Evolutionary conservation across 306 rosid species (phyloP).

Genomic region (Glycine soja): DNA sequence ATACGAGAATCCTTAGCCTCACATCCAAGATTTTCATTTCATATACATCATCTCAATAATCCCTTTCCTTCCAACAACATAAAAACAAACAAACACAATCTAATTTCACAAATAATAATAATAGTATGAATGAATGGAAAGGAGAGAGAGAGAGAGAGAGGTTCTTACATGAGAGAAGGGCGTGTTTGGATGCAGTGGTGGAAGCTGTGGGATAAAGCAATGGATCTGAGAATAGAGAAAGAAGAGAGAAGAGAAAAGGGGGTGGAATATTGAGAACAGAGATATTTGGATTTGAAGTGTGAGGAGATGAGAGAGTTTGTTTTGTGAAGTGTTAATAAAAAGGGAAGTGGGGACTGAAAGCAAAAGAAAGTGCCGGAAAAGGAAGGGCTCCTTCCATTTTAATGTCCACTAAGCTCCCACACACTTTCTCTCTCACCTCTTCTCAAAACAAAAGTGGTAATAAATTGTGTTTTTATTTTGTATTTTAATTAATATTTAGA

Average conservation of each 20-base stretch:
- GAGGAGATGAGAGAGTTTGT: background rate
- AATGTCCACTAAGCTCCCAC: slow-evolving; percentile 41
- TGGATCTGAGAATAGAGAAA: slow-evolving; percentile 43
- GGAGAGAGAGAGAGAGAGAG: background rate
- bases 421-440: background rate
- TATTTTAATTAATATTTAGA: too few species aligned
- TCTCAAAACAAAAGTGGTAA: too few species aligned
- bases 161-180: too few species aligned
- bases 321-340: background rate
- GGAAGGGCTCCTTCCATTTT: slow-evolving; percentile 21
- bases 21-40: background rate
- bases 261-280: background rate
- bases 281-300: slow-evolving; percentile 19
- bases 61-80: background rate
- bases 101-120: background rate
- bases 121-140: background rate
- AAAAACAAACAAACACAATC: background rate
- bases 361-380: slow-evolving; percentile 33
- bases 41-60: background rate
- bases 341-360: slow-evolving; percentile 30
- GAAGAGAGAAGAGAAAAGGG: background rate
- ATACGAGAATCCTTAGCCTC: background rate
- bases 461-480: too few species aligned
- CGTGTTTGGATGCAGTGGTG: slow-evolving; percentile 10
- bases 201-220: background rate